Evolutionary conservation across 257 asterid genomes (phyloP).

Genomic region (Plantago ovata): DNA sequence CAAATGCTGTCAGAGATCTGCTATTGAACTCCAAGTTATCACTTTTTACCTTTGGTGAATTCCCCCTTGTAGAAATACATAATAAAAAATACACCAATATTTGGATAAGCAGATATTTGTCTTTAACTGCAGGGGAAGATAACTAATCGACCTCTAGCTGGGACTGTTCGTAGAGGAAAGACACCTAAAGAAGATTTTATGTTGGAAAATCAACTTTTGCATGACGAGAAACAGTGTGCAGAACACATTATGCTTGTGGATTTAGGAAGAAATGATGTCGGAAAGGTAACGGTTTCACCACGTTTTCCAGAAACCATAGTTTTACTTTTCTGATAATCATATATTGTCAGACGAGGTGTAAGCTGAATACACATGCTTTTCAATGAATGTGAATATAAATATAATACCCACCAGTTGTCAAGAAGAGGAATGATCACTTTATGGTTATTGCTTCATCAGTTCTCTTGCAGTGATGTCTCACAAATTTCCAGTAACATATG

Average conservation of each 20-base stretch:
- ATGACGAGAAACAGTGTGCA: conserved; percentile 89
- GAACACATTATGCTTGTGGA: conserved; percentile 99
- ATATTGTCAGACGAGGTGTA: background rate
- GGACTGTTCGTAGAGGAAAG: conserved; percentile 92
- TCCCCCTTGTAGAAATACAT: background rate
- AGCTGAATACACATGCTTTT: background rate
- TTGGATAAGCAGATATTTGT: background rate
- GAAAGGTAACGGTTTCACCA: conserved; percentile 55
- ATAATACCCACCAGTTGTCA: background rate
- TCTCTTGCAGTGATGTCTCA: background rate
- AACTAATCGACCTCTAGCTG: conserved; percentile 93
- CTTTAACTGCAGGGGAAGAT: conserved; percentile 53
- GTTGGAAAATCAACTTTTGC: conserved; percentile 84
- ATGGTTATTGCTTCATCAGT: too few species aligned
- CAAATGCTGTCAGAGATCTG: too few species aligned
- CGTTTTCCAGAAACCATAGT: background rate
- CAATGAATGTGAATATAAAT: background rate
- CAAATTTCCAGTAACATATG: background rate
- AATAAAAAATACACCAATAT: background rate
- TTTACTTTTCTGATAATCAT: background rate
- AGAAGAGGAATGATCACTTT: too few species aligned
- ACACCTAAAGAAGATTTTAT: conserved; percentile 81
- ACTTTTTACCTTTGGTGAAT: too few species aligned
- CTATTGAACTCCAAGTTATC: too few species aligned
- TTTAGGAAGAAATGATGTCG: conserved; percentile 98